Conservation (phyloP, 1,284 basidiomycete species). For the Ustilago vetiveriae region DNA sequence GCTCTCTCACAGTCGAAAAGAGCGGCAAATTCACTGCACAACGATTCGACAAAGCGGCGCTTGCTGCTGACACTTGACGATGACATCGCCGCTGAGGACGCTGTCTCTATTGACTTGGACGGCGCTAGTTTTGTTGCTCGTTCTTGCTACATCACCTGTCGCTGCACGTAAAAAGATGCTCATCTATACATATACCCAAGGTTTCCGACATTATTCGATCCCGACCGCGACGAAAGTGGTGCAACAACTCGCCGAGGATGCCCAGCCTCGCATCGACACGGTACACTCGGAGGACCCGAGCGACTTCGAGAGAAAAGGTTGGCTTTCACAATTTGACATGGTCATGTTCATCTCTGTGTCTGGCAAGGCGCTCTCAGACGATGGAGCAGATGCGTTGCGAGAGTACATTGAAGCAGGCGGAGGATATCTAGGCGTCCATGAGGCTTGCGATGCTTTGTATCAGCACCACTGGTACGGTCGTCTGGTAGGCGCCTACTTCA, state of each 20-base stretch:
- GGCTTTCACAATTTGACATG: conserved; percentile 55
- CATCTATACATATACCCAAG: conserved; percentile 52
- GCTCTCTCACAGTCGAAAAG: no score
- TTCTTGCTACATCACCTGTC: conserved; percentile 11
- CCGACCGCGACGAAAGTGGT: conserved; percentile 47
- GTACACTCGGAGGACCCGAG: conserved; percentile 41
- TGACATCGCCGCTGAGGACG: conserved; percentile 6
- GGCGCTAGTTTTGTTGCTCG: conserved; percentile 15
- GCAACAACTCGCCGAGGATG: conserved; percentile 39
- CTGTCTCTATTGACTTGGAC: conserved; percentile 13
- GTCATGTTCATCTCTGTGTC: conserved; percentile 56
- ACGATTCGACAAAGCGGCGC: no score
- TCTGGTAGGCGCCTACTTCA: conserved; percentile 55
- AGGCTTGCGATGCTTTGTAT: conserved; percentile 52
- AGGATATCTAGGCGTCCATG: conserved; percentile 59
- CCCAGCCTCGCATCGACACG: conserved; percentile 38
- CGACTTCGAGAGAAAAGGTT: conserved; percentile 45
- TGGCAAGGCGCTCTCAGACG: conserved; percentile 42
- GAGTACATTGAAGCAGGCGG: conserved; percentile 58
- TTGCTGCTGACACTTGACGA: no score
- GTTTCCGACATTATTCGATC: conserved; percentile 54
- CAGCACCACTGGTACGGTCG: conserved; percentile 54
- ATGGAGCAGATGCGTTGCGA: conserved; percentile 41
- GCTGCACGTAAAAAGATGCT: conserved; percentile 49
- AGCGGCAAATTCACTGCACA: no score